Conservation (phyloP, 2,329 filamentous ascomycete genomes). For the Drechslerella stenobrocha region DNA sequence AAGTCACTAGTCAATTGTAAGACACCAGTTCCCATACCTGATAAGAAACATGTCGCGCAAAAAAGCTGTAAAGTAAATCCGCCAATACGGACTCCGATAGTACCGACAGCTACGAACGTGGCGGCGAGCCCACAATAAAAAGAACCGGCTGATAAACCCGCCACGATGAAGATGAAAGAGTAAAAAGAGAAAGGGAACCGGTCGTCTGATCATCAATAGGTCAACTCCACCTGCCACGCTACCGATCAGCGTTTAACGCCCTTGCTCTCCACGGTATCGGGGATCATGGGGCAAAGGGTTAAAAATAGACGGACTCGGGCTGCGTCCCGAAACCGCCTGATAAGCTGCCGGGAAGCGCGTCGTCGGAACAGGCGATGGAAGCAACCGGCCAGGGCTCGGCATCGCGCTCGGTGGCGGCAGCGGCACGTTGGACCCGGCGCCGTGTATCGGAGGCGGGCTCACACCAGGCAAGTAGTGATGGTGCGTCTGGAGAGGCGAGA, state of each 20-base stretch:
- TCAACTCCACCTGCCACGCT: too few relatives aligned
- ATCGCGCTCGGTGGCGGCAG: conserved; percentile 34
- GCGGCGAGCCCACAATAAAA: too few relatives aligned
- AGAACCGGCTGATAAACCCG: too few relatives aligned
- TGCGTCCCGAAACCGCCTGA: conserved; percentile 35
- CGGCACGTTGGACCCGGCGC: conserved; percentile 32
- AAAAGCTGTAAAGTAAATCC: too few relatives aligned
- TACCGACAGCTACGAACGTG: too few relatives aligned
- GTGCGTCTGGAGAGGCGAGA: conserved; percentile 37
- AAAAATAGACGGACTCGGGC: conserved; percentile 40
- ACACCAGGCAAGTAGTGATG: conserved; percentile 40
- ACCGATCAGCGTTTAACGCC: conserved; percentile 5
- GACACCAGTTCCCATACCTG: too few relatives aligned
- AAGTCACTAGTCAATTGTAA: too few relatives aligned
- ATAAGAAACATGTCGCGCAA: too few relatives aligned
- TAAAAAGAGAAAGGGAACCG: too few relatives aligned
- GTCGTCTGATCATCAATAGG: too few relatives aligned
- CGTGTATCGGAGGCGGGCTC: conserved; percentile 33
- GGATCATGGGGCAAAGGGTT: conserved; percentile 20
- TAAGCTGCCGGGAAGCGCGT: conserved; percentile 42
- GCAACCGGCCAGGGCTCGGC: conserved; percentile 33
- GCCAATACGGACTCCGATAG: too few relatives aligned
- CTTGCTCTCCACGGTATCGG: conserved; percentile 18
- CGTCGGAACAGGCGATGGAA: conserved; percentile 33
- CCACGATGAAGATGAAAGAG: too few relatives aligned